Conservation (phyloP, 2,329 filamentous ascomycete species). For the Zymoseptoria pseudotritici region DNA sequence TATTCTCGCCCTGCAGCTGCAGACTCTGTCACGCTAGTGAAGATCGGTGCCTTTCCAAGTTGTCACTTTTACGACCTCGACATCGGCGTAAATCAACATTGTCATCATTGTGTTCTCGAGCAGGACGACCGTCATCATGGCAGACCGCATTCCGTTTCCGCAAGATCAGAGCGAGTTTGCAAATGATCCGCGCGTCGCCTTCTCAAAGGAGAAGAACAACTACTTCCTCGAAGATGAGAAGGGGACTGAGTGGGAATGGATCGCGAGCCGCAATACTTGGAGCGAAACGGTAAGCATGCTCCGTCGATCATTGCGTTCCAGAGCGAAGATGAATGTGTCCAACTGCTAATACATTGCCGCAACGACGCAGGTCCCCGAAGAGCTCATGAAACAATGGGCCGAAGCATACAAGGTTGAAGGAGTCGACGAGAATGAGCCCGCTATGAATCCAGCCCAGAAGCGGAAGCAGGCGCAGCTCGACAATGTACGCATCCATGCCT, state of each 20-base stretch:
- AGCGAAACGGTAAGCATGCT: conserved; percentile 50
- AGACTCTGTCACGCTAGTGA: not conserved
- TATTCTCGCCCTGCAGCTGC: not conserved
- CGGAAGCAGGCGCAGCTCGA: conserved; percentile 33
- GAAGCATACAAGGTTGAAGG: conserved; percentile 54
- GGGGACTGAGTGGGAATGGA: conserved; percentile 78
- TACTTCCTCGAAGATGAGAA: conserved; percentile 79
- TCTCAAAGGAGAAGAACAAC: conserved; percentile 67
- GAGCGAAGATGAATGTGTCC: conserved; percentile 2
- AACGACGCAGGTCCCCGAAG: conserved; percentile 49
- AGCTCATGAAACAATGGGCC: conserved; percentile 52
- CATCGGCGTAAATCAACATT: not conserved
- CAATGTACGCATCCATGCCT: conserved; percentile 18
- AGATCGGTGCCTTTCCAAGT: not conserved
- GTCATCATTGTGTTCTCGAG: not conserved
- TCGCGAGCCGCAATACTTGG: conserved; percentile 65
- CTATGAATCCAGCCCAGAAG: conserved; percentile 30
- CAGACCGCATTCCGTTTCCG: conserved; percentile 37
- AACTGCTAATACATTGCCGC: conserved; percentile 12
- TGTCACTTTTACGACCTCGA: not conserved
- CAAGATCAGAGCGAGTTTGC: conserved; percentile 61
- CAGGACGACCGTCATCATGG: conserved; percentile 7
- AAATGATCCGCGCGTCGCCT: conserved; percentile 74
- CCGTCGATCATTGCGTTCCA: conserved; percentile 12
- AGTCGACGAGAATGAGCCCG: conserved; percentile 47